Conservation (phyloP, 345 rosid species). For the Triadica sebifera region DNA sequence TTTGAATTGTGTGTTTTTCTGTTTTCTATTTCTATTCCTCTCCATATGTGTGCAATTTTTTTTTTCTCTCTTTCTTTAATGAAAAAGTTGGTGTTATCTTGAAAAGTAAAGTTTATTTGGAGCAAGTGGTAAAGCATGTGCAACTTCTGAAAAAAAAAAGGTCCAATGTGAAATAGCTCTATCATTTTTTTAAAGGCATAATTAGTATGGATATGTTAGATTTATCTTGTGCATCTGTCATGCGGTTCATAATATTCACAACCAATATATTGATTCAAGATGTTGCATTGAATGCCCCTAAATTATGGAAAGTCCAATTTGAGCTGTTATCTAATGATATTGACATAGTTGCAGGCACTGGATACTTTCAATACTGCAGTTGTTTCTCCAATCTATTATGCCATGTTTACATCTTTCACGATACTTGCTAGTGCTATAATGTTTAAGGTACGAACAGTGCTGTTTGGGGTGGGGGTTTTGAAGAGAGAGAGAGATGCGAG, state of each 20-base stretch:
- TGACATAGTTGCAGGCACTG: slow-evolving; percentile 57
- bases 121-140: background rate
- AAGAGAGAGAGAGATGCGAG: background rate
- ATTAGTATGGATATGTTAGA: background rate
- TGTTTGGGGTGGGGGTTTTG: background rate
- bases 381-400: slow-evolving; percentile 78
- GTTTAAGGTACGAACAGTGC: slow-evolving; percentile 56
- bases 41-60: background rate
- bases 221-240: background rate
- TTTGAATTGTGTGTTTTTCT: background rate
- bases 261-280: background rate
- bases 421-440: slow-evolving; percentile 76
- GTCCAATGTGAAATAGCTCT: background rate
- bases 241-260: background rate
- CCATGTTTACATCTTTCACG: slow-evolving; percentile 71
- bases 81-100: background rate
- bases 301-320: background rate
- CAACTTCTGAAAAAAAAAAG: background rate
- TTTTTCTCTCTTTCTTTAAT: background rate
- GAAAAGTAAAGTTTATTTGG: background rate
- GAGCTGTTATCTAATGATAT: slow-evolving; percentile 11
- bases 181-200: background rate
- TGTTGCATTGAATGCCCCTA: slow-evolving; percentile 4
- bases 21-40: too few relatives aligned
- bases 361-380: slow-evolving; percentile 71